Conservation (phyloP, 208 protist genomes). For the Crithidia bombi region DNA sequence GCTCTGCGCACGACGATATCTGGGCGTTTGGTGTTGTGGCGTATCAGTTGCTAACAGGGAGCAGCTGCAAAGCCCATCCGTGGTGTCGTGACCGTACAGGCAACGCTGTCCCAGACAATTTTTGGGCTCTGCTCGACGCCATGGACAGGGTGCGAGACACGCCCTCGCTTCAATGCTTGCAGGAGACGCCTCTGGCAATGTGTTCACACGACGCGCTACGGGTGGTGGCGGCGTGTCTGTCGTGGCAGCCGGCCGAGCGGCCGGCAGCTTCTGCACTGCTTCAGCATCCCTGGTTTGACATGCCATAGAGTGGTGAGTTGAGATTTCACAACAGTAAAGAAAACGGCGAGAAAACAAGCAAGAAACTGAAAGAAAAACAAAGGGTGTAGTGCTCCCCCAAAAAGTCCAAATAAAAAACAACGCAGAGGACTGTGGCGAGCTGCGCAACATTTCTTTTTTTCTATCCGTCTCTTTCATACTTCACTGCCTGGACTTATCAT, state of each 20-base stretch:
- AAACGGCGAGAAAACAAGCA: constrained; percentile 1
- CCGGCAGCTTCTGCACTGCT: constrained; percentile 43
- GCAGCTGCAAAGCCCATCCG: constrained; percentile 29
- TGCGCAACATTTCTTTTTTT: no score
- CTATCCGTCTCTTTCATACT: no score
- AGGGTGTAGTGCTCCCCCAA: no score
- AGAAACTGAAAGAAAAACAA: no score
- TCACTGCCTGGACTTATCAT: no score
- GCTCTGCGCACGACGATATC: constrained; percentile 36
- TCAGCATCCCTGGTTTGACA: constrained; percentile 27
- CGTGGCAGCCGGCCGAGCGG: constrained; percentile 38
- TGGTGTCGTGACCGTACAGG: constrained; percentile 1
- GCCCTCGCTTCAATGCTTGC: background rate
- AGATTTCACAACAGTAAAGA: no score
- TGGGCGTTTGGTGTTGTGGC: constrained; percentile 64
- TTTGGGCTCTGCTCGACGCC: constrained; percentile 21
- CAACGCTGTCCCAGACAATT: background rate
- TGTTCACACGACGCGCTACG: constrained; percentile 18
- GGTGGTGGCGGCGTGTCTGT: constrained; percentile 40
- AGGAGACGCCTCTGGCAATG: constrained; percentile 7
- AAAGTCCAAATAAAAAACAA: no score
- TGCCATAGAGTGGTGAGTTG: no score
- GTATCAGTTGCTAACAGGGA: constrained; percentile 44
- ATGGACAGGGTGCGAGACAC: constrained; percentile 2
- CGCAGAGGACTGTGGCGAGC: no score